Percentiles rank a stretch among this genome's conserved stretches.
These are phyloP conservation scores for Kodamaea fukazawae DNA, from an alignment of 805 yeast species.

Conservation along the genomic window DNA sequence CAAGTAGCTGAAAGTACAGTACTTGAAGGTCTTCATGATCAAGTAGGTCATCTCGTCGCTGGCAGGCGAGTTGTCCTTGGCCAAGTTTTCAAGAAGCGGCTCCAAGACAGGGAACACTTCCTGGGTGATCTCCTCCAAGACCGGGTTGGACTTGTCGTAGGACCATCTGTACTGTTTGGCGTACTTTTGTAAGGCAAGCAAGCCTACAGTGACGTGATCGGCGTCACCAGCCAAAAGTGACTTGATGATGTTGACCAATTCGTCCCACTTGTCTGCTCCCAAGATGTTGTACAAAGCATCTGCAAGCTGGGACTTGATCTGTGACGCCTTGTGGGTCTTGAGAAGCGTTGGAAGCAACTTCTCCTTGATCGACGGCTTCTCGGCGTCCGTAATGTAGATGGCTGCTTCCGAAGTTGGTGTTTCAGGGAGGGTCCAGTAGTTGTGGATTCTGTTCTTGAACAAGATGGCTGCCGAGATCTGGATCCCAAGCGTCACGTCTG, in stretches of 20 bases:
- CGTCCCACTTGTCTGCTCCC: slow-evolving; percentile 46
- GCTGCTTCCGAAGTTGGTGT: slow-evolving; percentile 22
- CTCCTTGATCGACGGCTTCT: slow-evolving; percentile 35
- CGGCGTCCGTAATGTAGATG: slow-evolving; percentile 28
- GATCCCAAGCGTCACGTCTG: slow-evolving; percentile 40
- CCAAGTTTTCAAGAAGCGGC: slow-evolving; percentile 25
- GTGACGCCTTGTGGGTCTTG: slow-evolving; percentile 30
- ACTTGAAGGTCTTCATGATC: slow-evolving; percentile 41
- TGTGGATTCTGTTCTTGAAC: slow-evolving; percentile 41
- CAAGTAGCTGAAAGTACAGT: slow-evolving; percentile 34
- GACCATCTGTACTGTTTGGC: slow-evolving; percentile 41
- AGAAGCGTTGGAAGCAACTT: slow-evolving; percentile 42
- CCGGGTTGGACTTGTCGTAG: slow-evolving; percentile 48
- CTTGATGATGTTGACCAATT: slow-evolving; percentile 43
- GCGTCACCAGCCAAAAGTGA: slow-evolving; percentile 34
- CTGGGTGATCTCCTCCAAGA: slow-evolving; percentile 36
- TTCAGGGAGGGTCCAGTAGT: slow-evolving; percentile 39
- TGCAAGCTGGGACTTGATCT: slow-evolving; percentile 55
- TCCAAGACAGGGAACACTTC: slow-evolving; percentile 39
- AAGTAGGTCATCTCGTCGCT: slow-evolving; percentile 39
- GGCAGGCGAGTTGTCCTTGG: slow-evolving; percentile 21
- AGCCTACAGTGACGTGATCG: slow-evolving; percentile 38
- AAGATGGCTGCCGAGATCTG: slow-evolving; percentile 43
- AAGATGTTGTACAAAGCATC: slow-evolving; percentile 56
- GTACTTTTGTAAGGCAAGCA: slow-evolving; percentile 40